Evolutionary conservation across 768 basidiomycete species (phyloP).

Genomic region (Pleurotus djamor): DNA sequence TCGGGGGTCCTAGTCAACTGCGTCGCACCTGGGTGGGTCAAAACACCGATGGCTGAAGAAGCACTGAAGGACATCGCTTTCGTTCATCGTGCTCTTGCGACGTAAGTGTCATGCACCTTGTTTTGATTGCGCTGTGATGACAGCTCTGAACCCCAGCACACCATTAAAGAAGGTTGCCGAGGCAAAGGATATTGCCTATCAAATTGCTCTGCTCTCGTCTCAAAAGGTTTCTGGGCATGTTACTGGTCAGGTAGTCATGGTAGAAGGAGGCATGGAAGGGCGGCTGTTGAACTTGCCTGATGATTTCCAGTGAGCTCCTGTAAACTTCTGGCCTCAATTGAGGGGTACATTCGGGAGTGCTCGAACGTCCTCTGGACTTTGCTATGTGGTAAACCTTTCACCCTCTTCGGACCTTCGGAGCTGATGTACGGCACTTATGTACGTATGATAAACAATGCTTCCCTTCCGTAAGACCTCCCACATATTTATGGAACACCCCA

Average conservation of each 20-base stretch:
- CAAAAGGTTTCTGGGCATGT: conserved; percentile 65
- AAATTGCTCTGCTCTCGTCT: conserved; percentile 63
- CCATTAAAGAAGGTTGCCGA: conserved; percentile 69
- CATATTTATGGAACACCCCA: too few relatives aligned
- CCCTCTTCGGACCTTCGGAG: too few relatives aligned
- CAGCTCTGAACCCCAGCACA: conserved; percentile 34
- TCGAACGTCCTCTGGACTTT: too few relatives aligned
- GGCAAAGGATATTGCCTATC: conserved; percentile 62
- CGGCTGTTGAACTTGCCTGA: conserved; percentile 25
- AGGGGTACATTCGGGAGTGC: too few relatives aligned
- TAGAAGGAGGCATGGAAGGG: conserved; percentile 83
- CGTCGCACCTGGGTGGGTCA: conserved; percentile 69
- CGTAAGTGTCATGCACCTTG: conserved; percentile 40
- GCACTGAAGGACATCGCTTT: conserved; percentile 53
- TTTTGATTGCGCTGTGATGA: not conserved
- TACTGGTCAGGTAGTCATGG: conserved; percentile 67
- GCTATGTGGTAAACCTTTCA: too few relatives aligned
- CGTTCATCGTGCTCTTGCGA: conserved; percentile 60
- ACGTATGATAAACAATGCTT: too few relatives aligned
- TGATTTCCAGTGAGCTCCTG: conserved; percentile 15
- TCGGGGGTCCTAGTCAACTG: conserved; percentile 36
- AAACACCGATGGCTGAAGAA: conserved; percentile 60
- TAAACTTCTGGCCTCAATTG: too few relatives aligned
- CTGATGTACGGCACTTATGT: too few relatives aligned
- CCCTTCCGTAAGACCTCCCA: too few relatives aligned